Evolutionary conservation across 2,329 filamentous ascomycete genomes (phyloP).

Genomic region (Scedosporium minutisporum): DNA sequence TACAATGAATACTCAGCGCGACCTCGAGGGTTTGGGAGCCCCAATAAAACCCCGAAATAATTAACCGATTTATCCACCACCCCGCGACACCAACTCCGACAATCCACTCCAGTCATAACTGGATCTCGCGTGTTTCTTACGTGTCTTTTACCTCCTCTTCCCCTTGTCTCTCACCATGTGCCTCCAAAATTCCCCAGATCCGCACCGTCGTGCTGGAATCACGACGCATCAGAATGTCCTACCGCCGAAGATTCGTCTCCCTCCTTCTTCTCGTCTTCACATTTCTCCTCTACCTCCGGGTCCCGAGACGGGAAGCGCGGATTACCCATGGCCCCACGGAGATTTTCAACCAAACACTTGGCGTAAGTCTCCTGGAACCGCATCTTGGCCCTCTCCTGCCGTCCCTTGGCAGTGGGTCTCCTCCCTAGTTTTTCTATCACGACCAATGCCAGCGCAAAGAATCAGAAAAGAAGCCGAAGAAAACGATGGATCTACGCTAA

Average conservation of each 20-base stretch:
- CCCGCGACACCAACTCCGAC: no score
- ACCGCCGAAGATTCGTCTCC: not conserved
- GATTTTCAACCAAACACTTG: constrained; percentile 7
- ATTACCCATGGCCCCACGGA: not conserved
- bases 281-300: not conserved
- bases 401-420: constrained; percentile 2
- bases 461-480: not conserved
- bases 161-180: not conserved
- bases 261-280: not conserved
- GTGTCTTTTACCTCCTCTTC: no score
- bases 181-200: not conserved
- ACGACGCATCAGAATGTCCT: not conserved
- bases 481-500: not conserved
- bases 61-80: no score
- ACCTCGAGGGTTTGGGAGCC: no score
- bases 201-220: not conserved
- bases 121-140: no score
- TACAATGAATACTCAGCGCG: no score
- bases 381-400: not conserved
- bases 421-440: no score
- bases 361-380: not conserved
- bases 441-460: not conserved
- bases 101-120: no score
- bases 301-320: not conserved
- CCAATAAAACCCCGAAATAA: no score